Evolutionary conservation across 352 stramenopile species (phyloP), one percentile per base, ranked within the genome.

Genomic region (Globisporangium splendens): DNA sequence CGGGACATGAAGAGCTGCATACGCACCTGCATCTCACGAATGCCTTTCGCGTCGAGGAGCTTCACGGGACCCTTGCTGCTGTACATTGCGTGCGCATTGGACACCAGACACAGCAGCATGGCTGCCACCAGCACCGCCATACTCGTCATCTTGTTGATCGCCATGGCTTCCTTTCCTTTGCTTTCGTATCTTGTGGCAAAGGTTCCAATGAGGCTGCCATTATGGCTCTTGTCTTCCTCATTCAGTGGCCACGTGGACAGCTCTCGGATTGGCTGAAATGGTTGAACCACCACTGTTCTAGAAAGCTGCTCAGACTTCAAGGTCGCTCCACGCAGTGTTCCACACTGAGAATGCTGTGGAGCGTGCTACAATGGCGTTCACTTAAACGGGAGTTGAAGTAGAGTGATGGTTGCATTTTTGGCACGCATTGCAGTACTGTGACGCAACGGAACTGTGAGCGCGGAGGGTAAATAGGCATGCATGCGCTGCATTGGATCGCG

Each of bases 1-100:
- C 46, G 46, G 8, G 22, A 10, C 11, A 21, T 21, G 18, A 12
- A 49, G 41, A 48, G 35, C 22, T 35, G 28, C 28, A 35, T 11
- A 41, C 69, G 31, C 24, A 83, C 73, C 62, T 83, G 73, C 54
- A 94, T 57, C 54, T 92, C 80, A 13, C 79, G 75, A 47, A 94
- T 82, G 59, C 72, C 81, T 66, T 87, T 75, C 0, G 82, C 63
- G 55, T 94, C 85, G 46, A 94, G 68, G 35, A 89, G 39, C 63
- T 86, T 88, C 22, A 94, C 85, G 24, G 68, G 69, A 12, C 82
- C 83, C 21, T 76, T 80, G 61, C 62, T 81, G 52, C 67, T 73
- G 73, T 93, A 94, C 62, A 94, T 78, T 18, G 56, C 72, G 38
- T 73, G 65, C 24, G 69, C 69, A 18, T 59, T 50, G 15, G 54